These are phyloP conservation scores for Acrodontium crateriforme DNA, from an alignment of 2,329 filamentous ascomycete species.

Conservation along the genomic window DNA sequence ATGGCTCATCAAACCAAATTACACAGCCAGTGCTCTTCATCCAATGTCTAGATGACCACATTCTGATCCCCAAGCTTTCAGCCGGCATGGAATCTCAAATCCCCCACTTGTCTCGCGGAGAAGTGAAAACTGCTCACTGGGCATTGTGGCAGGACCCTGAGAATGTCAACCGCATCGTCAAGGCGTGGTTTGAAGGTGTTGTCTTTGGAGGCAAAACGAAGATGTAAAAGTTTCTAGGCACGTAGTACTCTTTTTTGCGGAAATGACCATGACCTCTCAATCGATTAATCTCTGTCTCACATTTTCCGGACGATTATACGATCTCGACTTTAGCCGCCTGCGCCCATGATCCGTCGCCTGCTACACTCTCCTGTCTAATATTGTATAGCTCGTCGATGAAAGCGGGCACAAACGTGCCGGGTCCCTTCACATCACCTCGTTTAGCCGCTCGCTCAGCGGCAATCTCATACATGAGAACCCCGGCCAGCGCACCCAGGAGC, in stretches of 20 bases:
- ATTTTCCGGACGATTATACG: slow-evolving; percentile 12
- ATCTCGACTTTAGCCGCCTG: slow-evolving; percentile 35
- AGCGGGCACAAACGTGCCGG: slow-evolving; percentile 73
- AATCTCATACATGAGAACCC: slow-evolving; percentile 63
- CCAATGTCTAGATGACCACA: slow-evolving; percentile 53
- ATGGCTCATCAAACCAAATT: slow-evolving; percentile 6
- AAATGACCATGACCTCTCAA: too few relatives aligned
- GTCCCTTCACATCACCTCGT: slow-evolving; percentile 53
- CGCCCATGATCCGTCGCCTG: slow-evolving; percentile 40
- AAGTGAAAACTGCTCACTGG: slow-evolving; percentile 69
- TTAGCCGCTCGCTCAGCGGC: slow-evolving; percentile 54
- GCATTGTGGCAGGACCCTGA: slow-evolving; percentile 59
- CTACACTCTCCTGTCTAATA: slow-evolving; percentile 34
- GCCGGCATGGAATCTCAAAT: slow-evolving; percentile 56
- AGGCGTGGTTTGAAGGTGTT: slow-evolving; percentile 50
- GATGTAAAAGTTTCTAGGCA: slow-evolving; percentile 27
- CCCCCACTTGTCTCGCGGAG: slow-evolving; percentile 47
- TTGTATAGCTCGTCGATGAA: slow-evolving; percentile 60
- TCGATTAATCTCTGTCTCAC: too few relatives aligned
- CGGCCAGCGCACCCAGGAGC: slow-evolving; percentile 60
- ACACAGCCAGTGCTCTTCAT: slow-evolving; percentile 55
- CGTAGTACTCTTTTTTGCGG: too few relatives aligned
- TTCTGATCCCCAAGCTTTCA: slow-evolving; percentile 60
- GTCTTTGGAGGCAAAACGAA: slow-evolving; percentile 33
- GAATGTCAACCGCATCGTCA: slow-evolving; percentile 56